Evolutionary conservation across 2,329 filamentous ascomycete genomes (phyloP), one percentile per base, ranked within the genome.

Genomic region (Ceratocystis papillata): DNA sequence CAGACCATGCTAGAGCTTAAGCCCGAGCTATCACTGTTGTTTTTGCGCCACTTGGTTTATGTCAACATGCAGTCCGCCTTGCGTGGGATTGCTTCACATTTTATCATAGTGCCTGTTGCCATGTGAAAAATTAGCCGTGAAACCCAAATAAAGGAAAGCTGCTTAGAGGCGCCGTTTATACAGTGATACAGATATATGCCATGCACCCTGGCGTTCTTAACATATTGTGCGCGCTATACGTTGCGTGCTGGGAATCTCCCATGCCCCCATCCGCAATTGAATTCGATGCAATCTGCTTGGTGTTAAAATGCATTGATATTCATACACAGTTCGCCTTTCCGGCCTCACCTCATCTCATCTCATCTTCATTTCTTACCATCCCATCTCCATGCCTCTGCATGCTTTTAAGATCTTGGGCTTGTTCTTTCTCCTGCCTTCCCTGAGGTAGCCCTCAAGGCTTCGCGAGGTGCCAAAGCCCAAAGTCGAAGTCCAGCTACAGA

Each of bases 111-210:
- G 45, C 5, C 45, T 25, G 50, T 55, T 55, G 20, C 50, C 22
- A 55, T 55, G 50, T 20, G 25, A 55, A 28, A 53, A 25, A 20
- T 55, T 55, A 25, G 50, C 50, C 50, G 20, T 55, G 50, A 55
- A 15, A 55, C 50, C 7, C 45, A 48, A 20, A 55, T 20, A 55
- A 55, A 17, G 45, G 45, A 48, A 48, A 48, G 45, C 15, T 48
- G 45, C 45, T 48, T 20, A 48, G n/a, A 48, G 45, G 45, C 45
- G 45, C n/a, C n/a, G 45, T 20, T 48, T 48, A 5, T 48, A 20
- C 45, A 48, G n/a, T 48, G 45, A 48, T 48, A 20, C 15, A 48
- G 7, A 20, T 48, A 20, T 20, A 48, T 20, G 45, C 45, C 45
- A 48, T 48, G 45, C 45, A 20, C 45, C n/a, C 17, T 20, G 45